These are phyloP conservation scores for Rhododendron simsii DNA, from an alignment of 148 eudicot species.

Conservation along the genomic window DNA sequence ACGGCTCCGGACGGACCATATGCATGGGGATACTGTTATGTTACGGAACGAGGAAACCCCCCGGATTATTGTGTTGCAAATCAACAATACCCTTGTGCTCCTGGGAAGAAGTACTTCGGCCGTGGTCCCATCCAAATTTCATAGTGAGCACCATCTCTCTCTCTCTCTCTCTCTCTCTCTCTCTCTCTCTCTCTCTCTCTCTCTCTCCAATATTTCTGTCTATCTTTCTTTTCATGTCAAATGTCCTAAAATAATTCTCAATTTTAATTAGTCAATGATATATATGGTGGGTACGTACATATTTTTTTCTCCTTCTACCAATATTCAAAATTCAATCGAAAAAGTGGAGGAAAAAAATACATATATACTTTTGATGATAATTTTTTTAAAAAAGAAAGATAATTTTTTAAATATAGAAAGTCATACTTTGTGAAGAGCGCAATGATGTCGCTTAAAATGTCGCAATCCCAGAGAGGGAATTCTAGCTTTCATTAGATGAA, in stretches of 20 bases:
- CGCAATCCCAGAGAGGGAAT: too few relatives aligned
- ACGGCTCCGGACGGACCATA: conserved; percentile 61
- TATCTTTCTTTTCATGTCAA: too few relatives aligned
- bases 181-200: too few relatives aligned
- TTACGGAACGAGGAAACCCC: conserved; percentile 8
- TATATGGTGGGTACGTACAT: neutral
- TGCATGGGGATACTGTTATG: conserved; percentile 54
- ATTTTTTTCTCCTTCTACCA: neutral
- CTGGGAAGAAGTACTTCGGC: conserved; percentile 45
- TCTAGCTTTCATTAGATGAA: too few relatives aligned
- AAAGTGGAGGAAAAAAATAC: too few relatives aligned
- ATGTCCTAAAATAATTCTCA: neutral
- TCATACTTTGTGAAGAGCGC: too few relatives aligned
- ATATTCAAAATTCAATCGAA: neutral
- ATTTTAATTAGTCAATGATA: too few relatives aligned
- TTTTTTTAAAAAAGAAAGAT: too few relatives aligned
- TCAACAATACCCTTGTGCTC: conserved; percentile 34
- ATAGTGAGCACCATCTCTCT: conserved; percentile 22
- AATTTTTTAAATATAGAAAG: too few relatives aligned
- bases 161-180: neutral
- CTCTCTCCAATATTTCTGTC: too few relatives aligned
- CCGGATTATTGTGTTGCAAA: conserved; percentile 15
- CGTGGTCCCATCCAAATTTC: conserved; percentile 64
- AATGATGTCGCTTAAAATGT: too few relatives aligned
- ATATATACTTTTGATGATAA: too few relatives aligned